Percentiles rank a stretch among this genome's conserved stretches.
phyloP scores from a whole-genome alignment of 2,329 filamentous ascomycete genomes.

The Graphilbum sp. region DNA sequence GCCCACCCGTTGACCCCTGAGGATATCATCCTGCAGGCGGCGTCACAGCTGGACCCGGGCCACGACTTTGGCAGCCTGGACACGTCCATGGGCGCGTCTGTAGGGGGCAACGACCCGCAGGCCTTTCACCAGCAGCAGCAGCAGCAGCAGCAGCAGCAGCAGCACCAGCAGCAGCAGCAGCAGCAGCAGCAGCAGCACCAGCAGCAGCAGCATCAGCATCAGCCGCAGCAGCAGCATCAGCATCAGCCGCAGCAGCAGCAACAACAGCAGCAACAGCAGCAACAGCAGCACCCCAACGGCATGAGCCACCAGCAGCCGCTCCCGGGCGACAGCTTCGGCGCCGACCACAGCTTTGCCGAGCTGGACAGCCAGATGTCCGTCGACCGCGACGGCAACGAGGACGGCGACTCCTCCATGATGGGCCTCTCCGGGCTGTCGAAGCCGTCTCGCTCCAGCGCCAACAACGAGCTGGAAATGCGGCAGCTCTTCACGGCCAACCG shows the following conservation, averaged over 20 bases:
- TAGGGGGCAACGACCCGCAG: conserved; percentile 21
- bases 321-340: conserved; percentile 35
- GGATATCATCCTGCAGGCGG: conserved; percentile 42
- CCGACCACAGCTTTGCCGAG: conserved; percentile 38
- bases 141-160: conserved; percentile 25
- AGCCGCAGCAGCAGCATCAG: too few species aligned
- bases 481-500: conserved; percentile 57
- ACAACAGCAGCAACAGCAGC: too few species aligned
- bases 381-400: conserved; percentile 42
- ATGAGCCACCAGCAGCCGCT: conserved; percentile 34
- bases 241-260: too few species aligned
- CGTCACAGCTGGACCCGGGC: conserved; percentile 35
- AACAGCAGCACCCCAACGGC: conserved; percentile 19
- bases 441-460: conserved; percentile 51
- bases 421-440: conserved; percentile 31
- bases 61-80: conserved; percentile 30
- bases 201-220: too few species aligned
- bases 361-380: conserved; percentile 40
- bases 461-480: conserved; percentile 68
- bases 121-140: conserved; percentile 26
- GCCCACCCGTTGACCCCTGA: conserved; percentile 35
- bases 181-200: conserved; percentile 27
- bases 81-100: conserved; percentile 28
- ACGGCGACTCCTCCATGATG: conserved; percentile 31
- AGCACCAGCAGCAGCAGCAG: conserved; percentile 24